Percentiles rank a stretch among this genome's conserved stretches.
Evolutionary conservation across 352 stramenopile genomes (phyloP).

Genomic region (Globisporangium mamillatum): DNA sequence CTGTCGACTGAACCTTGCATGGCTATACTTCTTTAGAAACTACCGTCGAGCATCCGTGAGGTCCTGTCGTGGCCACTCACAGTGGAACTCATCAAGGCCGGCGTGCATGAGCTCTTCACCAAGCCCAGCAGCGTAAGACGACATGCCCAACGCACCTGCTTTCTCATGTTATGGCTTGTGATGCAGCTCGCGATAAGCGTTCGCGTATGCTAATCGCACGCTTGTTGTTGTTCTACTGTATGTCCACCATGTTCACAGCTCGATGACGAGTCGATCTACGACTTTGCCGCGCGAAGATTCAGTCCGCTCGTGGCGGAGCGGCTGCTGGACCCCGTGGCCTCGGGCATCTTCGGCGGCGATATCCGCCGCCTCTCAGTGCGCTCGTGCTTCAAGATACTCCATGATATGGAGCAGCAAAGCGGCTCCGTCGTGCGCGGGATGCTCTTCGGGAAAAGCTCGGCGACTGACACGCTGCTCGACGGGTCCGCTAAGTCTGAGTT

Average conservation of each 20-base stretch:
- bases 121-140: constrained; percentile 23
- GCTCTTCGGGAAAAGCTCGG: constrained; percentile 39
- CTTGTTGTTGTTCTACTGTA: not conserved
- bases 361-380: constrained; percentile 74
- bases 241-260: constrained; percentile 13
- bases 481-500: constrained; percentile 70
- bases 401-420: constrained; percentile 72
- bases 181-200: not conserved
- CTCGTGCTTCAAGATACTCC: constrained; percentile 77
- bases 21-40: constrained; percentile 38
- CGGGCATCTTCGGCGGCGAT: constrained; percentile 87
- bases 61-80: constrained; percentile 65
- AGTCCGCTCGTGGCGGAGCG: constrained; percentile 73
- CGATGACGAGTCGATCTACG: constrained; percentile 80
- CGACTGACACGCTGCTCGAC: constrained; percentile 55
- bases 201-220: not conserved
- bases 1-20: not conserved
- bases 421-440: constrained; percentile 79
- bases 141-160: not conserved
- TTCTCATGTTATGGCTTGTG: not conserved
- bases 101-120: constrained; percentile 64
- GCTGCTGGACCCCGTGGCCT: constrained; percentile 77
- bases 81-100: constrained; percentile 47
- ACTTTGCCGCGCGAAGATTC: constrained; percentile 76
- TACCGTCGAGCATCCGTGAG: constrained; percentile 53